Conservation (phyloP, 495 filamentous ascomycete species). For the Hypoxylon fragiforme region DNA sequence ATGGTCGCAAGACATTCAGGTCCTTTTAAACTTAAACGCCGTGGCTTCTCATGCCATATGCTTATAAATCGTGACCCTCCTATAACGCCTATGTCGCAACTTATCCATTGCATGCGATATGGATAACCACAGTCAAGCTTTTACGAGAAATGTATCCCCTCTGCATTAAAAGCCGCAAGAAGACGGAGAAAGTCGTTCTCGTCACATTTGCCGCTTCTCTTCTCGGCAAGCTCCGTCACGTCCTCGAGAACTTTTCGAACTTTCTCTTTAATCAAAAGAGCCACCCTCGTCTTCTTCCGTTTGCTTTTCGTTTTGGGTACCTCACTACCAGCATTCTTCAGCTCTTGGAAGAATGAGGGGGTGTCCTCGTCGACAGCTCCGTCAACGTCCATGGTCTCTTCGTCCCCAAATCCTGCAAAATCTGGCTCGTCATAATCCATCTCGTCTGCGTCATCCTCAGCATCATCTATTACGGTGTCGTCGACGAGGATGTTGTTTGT, state of each 20-base stretch:
- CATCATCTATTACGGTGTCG: conserved; percentile 60
- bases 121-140: too few species aligned
- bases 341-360: conserved; percentile 78
- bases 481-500: conserved; percentile 78
- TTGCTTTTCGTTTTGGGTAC: conserved; percentile 56
- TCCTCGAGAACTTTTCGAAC: conserved; percentile 78
- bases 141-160: conserved; percentile 92
- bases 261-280: conserved; percentile 77
- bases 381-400: conserved; percentile 51
- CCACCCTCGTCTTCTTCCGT: conserved; percentile 74
- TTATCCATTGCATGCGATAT: too few species aligned
- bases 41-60: conserved; percentile 21
- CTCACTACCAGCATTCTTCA: conserved; percentile 51
- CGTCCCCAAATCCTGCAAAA: conserved; percentile 56
- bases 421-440: conserved; percentile 56
- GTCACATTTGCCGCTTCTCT: conserved; percentile 80
- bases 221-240: conserved; percentile 75
- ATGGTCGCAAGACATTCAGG: background rate
- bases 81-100: conserved; percentile 16
- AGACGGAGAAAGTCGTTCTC: conserved; percentile 82
- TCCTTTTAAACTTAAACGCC: conserved; percentile 22
- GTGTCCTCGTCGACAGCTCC: conserved; percentile 54
- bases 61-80: conserved; percentile 8
- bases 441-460: conserved; percentile 53
- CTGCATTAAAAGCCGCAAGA: conserved; percentile 70